A percentile compares a stretch with the other conserved stretches of the same genome.
phyloP scores from a whole-genome alignment of 441 rosid species.

The Arabidopsis lyrata region DNA sequence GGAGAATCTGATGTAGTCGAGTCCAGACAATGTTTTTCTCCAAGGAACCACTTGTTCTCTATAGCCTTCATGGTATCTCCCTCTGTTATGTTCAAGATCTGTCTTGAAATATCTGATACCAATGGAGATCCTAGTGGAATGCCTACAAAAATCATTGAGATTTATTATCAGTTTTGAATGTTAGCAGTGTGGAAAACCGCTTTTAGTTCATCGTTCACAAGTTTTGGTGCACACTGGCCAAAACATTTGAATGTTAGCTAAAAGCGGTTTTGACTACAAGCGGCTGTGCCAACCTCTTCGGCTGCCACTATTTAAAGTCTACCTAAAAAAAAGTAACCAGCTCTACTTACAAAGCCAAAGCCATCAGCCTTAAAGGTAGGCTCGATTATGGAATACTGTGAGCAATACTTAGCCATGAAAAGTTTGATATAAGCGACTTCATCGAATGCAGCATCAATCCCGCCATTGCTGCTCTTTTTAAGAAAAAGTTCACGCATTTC shows the following conservation, averaged over 20 bases:
- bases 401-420: slow-evolving; percentile 52
- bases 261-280: too few species aligned
- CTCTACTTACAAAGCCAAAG: slow-evolving; percentile 67
- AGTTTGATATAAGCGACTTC: slow-evolving; percentile 57
- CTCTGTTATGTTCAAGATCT: slow-evolving; percentile 39
- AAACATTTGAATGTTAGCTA: too few species aligned
- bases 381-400: slow-evolving; percentile 56
- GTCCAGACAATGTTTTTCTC: slow-evolving; percentile 8
- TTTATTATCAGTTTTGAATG: too few species aligned
- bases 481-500: slow-evolving; percentile 51
- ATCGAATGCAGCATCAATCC: slow-evolving; percentile 67
- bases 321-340: not conserved
- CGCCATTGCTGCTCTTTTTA: slow-evolving; percentile 57
- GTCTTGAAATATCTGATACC: slow-evolving; percentile 42
- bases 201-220: too few species aligned
- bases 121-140: slow-evolving; percentile 34
- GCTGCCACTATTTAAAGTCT: not conserved
- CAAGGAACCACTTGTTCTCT: slow-evolving; percentile 36
- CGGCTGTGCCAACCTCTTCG: too few species aligned
- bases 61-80: slow-evolving; percentile 37
- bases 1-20: slow-evolving; percentile 23
- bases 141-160: slow-evolving; percentile 11
- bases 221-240: too few species aligned
- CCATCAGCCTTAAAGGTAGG: slow-evolving; percentile 61
- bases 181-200: too few species aligned